phyloP scores from a whole-genome alignment of 768 basidiomycete genomes.

The Tephrocybe rancida region DNA sequence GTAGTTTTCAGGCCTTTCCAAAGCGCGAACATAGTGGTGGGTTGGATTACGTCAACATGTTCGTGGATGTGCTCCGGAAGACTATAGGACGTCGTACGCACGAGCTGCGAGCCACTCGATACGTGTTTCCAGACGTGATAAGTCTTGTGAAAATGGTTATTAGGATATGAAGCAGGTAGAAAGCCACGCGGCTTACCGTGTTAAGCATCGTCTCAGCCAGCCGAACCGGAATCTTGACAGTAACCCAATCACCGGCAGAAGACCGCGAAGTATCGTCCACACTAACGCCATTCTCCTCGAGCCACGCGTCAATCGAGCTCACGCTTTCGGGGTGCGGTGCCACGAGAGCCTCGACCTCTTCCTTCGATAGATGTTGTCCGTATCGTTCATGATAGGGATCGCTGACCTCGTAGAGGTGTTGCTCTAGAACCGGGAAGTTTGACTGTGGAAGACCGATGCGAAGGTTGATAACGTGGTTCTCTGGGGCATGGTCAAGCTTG shows the following conservation, averaged over 20 bases:
- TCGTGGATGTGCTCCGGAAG: conserved; percentile 57
- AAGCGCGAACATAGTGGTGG: conserved; percentile 66
- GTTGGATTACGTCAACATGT: conserved; percentile 68
- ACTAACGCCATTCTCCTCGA: conserved; percentile 51
- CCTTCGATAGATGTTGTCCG: conserved; percentile 58
- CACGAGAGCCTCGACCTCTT: conserved; percentile 61
- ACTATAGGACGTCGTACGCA: conserved; percentile 68
- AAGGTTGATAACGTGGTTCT: conserved; percentile 47
- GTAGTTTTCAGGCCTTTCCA: conserved; percentile 9
- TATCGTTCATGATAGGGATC: conserved; percentile 55
- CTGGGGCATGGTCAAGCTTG: conserved; percentile 38
- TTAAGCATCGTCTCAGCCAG: conserved; percentile 67
- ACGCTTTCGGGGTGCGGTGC: conserved; percentile 55
- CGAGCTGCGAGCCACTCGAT: conserved; percentile 26
- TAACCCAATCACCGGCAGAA: conserved; percentile 69
- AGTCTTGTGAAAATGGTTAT: conserved; percentile 33
- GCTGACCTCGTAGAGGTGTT: conserved; percentile 54
- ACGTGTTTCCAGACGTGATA: conserved; percentile 48
- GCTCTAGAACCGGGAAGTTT: conserved; percentile 48
- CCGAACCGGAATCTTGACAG: conserved; percentile 52
- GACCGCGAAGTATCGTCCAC: conserved; percentile 51
- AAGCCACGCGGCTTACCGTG: conserved; percentile 46
- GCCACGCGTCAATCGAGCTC: conserved; percentile 58
- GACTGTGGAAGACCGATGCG: conserved; percentile 60
- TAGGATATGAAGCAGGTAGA: neutral